phyloP scores from a whole-genome alignment of 768 basidiomycete species.

The Suillus subaureus region DNA sequence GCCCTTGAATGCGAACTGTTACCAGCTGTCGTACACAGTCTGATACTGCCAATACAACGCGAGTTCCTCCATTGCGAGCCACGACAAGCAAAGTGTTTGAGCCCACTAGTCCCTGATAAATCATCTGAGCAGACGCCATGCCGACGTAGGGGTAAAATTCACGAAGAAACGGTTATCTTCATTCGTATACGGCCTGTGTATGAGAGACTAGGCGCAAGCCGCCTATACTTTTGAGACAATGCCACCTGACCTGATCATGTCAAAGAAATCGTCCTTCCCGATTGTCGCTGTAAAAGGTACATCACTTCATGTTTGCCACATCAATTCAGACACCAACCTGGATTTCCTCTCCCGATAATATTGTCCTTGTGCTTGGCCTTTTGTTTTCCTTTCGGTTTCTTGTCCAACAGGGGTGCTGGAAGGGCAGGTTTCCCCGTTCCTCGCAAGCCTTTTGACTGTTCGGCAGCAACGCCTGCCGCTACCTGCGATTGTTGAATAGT shows the following conservation, averaged over 20 bases:
- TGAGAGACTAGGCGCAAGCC: background rate
- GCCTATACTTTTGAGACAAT: slow-evolving; percentile 68
- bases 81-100: background rate
- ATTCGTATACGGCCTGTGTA: background rate
- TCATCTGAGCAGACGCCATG: background rate
- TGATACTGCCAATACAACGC: background rate
- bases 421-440: slow-evolving; percentile 77
- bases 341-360: slow-evolving; percentile 55
- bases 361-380: slow-evolving; percentile 60
- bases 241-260: slow-evolving; percentile 81
- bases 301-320: slow-evolving; percentile 11
- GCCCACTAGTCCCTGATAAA: background rate
- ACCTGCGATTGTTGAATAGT: slow-evolving; percentile 81
- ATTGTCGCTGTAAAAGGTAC: slow-evolving; percentile 45
- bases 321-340: slow-evolving; percentile 44
- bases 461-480: slow-evolving; percentile 50
- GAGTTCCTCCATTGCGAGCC: background rate
- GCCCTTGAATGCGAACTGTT: background rate
- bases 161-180: background rate
- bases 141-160: background rate
- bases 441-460: slow-evolving; percentile 59
- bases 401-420: slow-evolving; percentile 60
- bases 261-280: slow-evolving; percentile 76
- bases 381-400: slow-evolving; percentile 45
- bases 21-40: background rate